Base-by-base conservation (phyloP, 2,329 filamentous ascomycete genomes). In the Orbilia oligospora region DNA sequence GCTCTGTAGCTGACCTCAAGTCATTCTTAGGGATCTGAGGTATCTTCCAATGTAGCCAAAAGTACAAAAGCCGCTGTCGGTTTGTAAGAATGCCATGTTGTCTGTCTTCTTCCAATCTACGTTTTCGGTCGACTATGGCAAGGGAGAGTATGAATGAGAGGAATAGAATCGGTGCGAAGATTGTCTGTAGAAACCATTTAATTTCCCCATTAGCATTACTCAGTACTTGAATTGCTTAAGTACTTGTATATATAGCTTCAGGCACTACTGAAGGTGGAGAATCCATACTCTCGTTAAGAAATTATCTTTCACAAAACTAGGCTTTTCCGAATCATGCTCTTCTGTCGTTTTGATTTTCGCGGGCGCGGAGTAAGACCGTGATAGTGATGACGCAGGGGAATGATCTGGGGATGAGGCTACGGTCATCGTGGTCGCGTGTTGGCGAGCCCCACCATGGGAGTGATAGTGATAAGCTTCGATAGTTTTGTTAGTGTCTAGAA, bases 81-180 rank as follows among this genome's bases (percentile, higher is more conserved):
- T 58, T 71, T 5, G 73, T 71, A 10, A 77, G 63, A 8, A 48
- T 10, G 3, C 67, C 67, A 14, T 65, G 73, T 33, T 71, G 46
- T 36, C 73, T 41, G 36, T 77, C 73, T 20, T 77, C 73, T 61
- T 77, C 73, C 5, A 77, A 61, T 2, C 44, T 20, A n/a, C 73
- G 67, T 63, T 71, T 71, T 14, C 73, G 67, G 61, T 77, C 73
- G 73, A 77, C 67, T 61, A 77, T 77, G 36, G 73, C 73, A 30
- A 77, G 73, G 30, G 73, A 77, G 51, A 77, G 49, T 44, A 77
- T 77, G 68, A 77, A 77, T 3, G 73, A 77, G 22, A 77, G 73
- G 38, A 77, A 77, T 3, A 77, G 67, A 16, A 77, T 77, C 30
- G 73, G 73, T 18, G 73, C 73, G 5, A 77, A 49, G 20, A 77